Percentiles rank a stretch among this genome's conserved stretches.
Conservation (phyloP, 2,329 filamentous ascomycete species). For the Plectosphaerella cucumerina region DNA sequence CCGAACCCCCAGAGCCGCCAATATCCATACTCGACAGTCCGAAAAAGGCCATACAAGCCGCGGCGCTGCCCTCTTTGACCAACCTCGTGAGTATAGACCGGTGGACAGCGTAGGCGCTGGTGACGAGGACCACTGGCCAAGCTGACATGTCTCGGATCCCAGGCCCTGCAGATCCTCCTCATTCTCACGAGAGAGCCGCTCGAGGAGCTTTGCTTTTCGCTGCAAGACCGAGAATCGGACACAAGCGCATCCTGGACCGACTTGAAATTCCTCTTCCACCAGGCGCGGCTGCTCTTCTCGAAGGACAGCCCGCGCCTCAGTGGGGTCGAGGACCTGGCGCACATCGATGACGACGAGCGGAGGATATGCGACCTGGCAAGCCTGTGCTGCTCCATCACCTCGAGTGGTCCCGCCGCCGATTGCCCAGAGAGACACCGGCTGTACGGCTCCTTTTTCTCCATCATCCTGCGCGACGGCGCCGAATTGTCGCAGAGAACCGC, state of each 20-base stretch:
- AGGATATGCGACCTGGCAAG: conserved; percentile 46
- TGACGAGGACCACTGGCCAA: background rate
- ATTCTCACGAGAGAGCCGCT: conserved; percentile 31
- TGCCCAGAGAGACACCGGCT: conserved; percentile 21
- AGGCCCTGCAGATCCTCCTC: conserved; percentile 34
- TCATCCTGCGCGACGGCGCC: conserved; percentile 32
- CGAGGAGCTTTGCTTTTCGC: conserved; percentile 27
- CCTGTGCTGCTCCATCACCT: conserved; percentile 23
- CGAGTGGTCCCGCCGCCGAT: background rate
- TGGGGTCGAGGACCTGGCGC: conserved; percentile 26
- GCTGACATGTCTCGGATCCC: conserved; percentile 4
- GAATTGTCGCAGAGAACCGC: conserved; percentile 36
- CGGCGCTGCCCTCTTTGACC: conserved; percentile 32
- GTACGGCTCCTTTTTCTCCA: conserved; percentile 34
- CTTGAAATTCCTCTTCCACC: conserved; percentile 26
- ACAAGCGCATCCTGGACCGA: conserved; percentile 25
- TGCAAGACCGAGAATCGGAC: conserved; percentile 27
- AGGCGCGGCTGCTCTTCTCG: conserved; percentile 27
- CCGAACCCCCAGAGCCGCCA: conserved; percentile 17
- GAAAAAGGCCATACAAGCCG: conserved; percentile 30
- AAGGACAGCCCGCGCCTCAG: conserved; percentile 25
- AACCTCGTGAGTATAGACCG: conserved; percentile 30
- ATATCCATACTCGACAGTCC: conserved; percentile 30
- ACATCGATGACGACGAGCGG: conserved; percentile 31
- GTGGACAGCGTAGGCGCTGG: conserved; percentile 4